These are phyloP conservation scores for Liquidambar formosana DNA, from an alignment of 164 flowering plant genomes.

Conservation along the genomic window DNA sequence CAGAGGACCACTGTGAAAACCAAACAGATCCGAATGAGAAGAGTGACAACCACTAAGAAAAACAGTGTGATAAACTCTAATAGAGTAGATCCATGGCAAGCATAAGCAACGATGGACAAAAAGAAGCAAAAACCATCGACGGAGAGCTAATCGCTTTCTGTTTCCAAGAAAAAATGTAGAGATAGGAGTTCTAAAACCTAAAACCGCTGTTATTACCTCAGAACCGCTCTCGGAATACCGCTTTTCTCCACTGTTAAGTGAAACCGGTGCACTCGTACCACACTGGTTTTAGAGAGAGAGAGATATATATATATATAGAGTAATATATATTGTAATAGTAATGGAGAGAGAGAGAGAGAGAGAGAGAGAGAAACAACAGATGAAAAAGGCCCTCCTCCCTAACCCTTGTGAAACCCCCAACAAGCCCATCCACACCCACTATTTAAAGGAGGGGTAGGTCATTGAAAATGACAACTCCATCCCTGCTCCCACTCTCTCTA, in stretches of 20 bases:
- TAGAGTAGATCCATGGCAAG: not conserved
- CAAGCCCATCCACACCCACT: conserved; percentile 7
- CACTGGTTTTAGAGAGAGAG: not conserved
- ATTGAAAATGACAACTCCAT: conserved; percentile 28
- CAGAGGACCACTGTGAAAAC: not conserved
- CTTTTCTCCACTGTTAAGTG: not conserved
- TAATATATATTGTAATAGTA: no score
- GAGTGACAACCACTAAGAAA: not conserved
- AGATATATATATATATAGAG: not conserved
- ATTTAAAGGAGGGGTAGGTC: conserved; percentile 19
- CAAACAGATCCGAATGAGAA: not conserved
- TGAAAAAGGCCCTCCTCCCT: no score
- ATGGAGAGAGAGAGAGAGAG: no score
- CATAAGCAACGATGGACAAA: not conserved
- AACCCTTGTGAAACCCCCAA: not conserved
- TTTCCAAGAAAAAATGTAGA: not conserved
- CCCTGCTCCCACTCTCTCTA: conserved; percentile 12
- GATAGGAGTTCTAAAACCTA: not conserved
- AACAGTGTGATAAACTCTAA: not conserved
- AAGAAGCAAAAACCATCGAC: not conserved
- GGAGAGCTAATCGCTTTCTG: not conserved
- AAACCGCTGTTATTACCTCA: conserved; percentile 1
- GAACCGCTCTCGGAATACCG: conserved; percentile 7
- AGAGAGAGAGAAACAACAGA: not conserved
- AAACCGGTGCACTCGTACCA: not conserved